Base-by-base conservation (phyloP, 2,329 filamentous ascomycete genomes). In the Paramyrothecium sp. region DNA sequence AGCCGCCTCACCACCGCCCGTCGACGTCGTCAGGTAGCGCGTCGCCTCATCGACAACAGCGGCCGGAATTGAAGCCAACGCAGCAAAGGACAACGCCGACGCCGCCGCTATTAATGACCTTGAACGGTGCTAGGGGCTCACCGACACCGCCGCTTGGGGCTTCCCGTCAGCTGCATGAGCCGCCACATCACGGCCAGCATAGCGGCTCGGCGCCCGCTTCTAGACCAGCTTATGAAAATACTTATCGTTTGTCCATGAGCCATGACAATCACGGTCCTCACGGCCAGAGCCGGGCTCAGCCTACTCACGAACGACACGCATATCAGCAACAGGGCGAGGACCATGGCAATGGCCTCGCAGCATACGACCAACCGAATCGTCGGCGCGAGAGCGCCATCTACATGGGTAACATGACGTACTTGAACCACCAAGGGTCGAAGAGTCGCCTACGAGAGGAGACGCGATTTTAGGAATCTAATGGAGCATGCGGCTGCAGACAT, bases 341-440 rank as follows among this genome's bases (percentile, higher is more conserved):
- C 3, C 47, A 64, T n/a, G 60, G 62, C 41, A 64, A 55, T 55
- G 61, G 58, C 21, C 60, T 63, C 23, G 57, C 60, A 21, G 58
- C 64, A 17, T 65, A 71, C 58, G 78, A 81, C 51, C 77, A 77
- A 56, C 65, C 64, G 59, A 82, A 75, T 46, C 82, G 78, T 66
- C 77, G 84, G 52, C 80, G 86, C 53, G 85, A 89, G 70, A 89
- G 86, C 64, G 75, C 78, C 50, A 84, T 88, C 69, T 84, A 86
- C 59, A 77, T 81, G 66, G 76, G 81, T 57, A 74, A 75, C 20
- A 75, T 80, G 61, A 69, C 73, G 53, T 76, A 78, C 23, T 69
- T 83, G 33, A 80, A 76, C 54, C 76, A 79, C 20, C 81, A 84
- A 62, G 72, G 73, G 44, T 81, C 80, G 0, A 81, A 78, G 65